These are phyloP conservation scores for Farysia itapuensis DNA, from an alignment of 1,284 basidiomycete species.

Conservation along the genomic window DNA sequence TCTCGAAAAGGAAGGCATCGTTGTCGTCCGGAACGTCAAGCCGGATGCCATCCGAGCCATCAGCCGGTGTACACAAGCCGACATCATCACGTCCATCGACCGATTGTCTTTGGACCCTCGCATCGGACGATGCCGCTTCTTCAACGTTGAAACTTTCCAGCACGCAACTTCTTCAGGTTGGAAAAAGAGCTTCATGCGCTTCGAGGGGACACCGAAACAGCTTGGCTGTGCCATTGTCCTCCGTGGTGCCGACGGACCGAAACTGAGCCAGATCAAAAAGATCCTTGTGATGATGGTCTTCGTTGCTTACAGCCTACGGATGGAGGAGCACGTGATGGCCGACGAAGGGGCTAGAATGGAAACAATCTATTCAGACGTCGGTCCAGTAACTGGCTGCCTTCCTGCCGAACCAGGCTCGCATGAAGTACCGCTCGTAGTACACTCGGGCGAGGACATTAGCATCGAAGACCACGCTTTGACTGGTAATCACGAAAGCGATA, in stretches of 20 bases:
- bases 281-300: conserved; percentile 88
- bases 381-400: not conserved
- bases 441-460: too few relatives aligned
- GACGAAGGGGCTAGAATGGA: conserved; percentile 67
- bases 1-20: conserved; percentile 82
- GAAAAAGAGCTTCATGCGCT: conserved; percentile 94
- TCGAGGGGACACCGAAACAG: conserved; percentile 80
- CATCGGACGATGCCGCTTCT: conserved; percentile 84
- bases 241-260: conserved; percentile 80
- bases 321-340: conserved; percentile 92
- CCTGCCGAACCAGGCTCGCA: not conserved
- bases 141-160: conserved; percentile 89
- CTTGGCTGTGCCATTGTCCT: conserved; percentile 92
- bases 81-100: conserved; percentile 93
- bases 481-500: conserved; percentile 12
- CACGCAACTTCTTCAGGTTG: conserved; percentile 85
- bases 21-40: conserved; percentile 88
- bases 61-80: conserved; percentile 89
- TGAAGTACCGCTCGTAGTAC: conserved; percentile 3
- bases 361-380: conserved; percentile 29
- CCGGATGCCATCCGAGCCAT: conserved; percentile 82
- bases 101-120: conserved; percentile 86
- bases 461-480: conserved; percentile 8
- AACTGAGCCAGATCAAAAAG: conserved; percentile 81
- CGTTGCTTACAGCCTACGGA: conserved; percentile 83